A percentile compares a stretch with the other conserved stretches of the same genome.
phyloP scores from a whole-genome alignment of 305 asterid genomes.

The Solanum chacoense region DNA sequence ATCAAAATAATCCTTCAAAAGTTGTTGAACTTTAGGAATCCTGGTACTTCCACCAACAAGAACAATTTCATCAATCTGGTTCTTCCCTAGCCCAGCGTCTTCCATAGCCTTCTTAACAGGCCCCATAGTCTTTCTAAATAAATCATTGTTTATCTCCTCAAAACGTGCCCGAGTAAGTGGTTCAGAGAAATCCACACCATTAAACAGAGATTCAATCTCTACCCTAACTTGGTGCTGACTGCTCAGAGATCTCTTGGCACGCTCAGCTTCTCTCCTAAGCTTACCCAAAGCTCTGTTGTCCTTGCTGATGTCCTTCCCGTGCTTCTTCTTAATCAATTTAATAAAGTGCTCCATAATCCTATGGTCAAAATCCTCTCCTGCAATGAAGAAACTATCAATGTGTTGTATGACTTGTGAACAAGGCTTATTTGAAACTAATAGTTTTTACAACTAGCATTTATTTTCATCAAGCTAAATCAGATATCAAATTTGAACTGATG shows the following conservation, averaged over 20 bases:
- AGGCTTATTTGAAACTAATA: neutral
- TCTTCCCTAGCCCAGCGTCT: neutral
- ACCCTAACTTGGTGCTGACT: neutral
- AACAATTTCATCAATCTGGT: neutral
- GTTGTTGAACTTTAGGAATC: neutral
- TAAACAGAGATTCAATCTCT: neutral
- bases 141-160: neutral
- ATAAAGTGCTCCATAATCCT: constrained; percentile 79
- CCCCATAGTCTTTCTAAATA: neutral
- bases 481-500: neutral
- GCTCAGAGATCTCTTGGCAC: neutral
- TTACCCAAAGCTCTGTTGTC: constrained; percentile 1
- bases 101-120: neutral
- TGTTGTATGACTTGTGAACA: neutral
- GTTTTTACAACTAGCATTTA: neutral
- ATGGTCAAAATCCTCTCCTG: constrained; percentile 85
- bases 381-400: neutral
- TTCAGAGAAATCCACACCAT: neutral
- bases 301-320: constrained; percentile 79
- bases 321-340: constrained; percentile 71
- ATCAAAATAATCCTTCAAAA: neutral
- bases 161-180: neutral
- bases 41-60: neutral
- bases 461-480: neutral
- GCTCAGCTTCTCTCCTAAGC: neutral